Conservation (phyloP, 2,329 filamentous ascomycete species). For the Pochonia chlamydosporia region DNA sequence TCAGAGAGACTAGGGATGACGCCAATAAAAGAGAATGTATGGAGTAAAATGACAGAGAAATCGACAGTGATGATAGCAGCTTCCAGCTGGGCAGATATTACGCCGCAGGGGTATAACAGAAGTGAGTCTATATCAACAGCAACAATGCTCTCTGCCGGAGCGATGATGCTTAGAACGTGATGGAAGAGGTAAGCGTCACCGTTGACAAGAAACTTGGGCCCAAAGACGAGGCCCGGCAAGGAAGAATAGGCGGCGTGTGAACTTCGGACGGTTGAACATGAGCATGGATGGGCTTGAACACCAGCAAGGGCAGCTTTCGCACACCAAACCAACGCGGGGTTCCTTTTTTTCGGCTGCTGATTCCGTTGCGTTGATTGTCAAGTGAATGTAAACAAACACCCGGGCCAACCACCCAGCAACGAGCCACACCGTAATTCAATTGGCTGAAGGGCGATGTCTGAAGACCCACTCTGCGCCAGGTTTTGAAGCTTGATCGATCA, state of each 20-base stretch:
- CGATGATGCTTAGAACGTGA: neutral
- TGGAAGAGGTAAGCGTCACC: neutral
- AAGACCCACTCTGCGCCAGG: neutral
- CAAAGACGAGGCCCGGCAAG: neutral
- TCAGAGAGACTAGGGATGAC: conserved; percentile 3
- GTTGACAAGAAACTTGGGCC: neutral
- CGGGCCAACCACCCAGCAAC: conserved; percentile 16
- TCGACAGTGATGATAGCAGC: too few species aligned
- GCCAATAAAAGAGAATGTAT: neutral
- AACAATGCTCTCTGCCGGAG: neutral
- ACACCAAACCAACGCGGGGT: conserved; percentile 15
- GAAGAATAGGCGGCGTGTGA: too few species aligned
- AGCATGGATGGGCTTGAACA: too few species aligned
- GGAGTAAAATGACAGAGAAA: neutral
- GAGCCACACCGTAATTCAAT: neutral
- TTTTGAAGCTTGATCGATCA: neutral
- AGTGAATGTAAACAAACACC: conserved; percentile 18
- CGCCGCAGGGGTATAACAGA: neutral
- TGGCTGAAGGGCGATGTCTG: neutral
- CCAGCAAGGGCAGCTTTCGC: neutral
- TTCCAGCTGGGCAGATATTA: neutral
- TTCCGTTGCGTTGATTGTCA: conserved; percentile 5
- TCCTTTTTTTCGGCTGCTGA: conserved; percentile 2
- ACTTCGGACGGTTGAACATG: too few species aligned
- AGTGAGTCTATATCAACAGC: neutral